phyloP scores from a whole-genome alignment of 139 green algal genomes.

The Tetraselmis chui region DNA sequence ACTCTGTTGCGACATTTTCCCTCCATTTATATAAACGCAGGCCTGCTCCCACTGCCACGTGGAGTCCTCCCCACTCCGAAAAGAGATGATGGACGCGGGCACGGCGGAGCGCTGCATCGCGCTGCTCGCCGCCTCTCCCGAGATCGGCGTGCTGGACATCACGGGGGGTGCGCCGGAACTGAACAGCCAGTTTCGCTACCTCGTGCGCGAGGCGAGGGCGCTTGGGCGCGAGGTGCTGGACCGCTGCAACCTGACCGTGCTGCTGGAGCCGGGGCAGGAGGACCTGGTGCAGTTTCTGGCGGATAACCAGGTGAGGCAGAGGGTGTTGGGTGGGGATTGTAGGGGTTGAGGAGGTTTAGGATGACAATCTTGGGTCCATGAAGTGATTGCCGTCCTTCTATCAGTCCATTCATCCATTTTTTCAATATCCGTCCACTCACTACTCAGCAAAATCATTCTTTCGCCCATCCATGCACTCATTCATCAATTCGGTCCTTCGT shows the following conservation, averaged over 20 bases:
- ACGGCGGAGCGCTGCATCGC: slow-evolving; percentile 64
- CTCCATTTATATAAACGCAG: too few relatives aligned
- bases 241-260: slow-evolving; percentile 96
- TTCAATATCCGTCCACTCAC: too few relatives aligned
- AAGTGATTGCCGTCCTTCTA: too few relatives aligned
- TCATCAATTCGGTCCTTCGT: too few relatives aligned
- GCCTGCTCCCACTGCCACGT: slow-evolving; percentile 96
- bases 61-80: slow-evolving; percentile 78
- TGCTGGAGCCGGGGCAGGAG: slow-evolving; percentile 90
- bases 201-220: slow-evolving; percentile 63
- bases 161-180: slow-evolving; percentile 93
- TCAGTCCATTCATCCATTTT: too few relatives aligned
- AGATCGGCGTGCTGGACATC: slow-evolving; percentile 76
- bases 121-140: slow-evolving; percentile 45
- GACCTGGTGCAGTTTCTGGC: slow-evolving; percentile 84
- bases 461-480: too few relatives aligned
- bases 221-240: slow-evolving; percentile 89
- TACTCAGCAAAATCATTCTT: too few relatives aligned
- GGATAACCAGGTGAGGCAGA: slow-evolving; percentile 44
- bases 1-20: too few relatives aligned
- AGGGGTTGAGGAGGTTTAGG: too few relatives aligned
- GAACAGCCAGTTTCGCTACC: slow-evolving; percentile 74
- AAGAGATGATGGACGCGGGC: slow-evolving; percentile 62
- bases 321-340: too few relatives aligned
- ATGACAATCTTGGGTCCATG: too few relatives aligned